Evolutionary conservation across 2,329 filamentous ascomycete genomes (phyloP), one percentile per base, ranked within the genome.

Genomic region (Colletotrichum gigasporum): DNA sequence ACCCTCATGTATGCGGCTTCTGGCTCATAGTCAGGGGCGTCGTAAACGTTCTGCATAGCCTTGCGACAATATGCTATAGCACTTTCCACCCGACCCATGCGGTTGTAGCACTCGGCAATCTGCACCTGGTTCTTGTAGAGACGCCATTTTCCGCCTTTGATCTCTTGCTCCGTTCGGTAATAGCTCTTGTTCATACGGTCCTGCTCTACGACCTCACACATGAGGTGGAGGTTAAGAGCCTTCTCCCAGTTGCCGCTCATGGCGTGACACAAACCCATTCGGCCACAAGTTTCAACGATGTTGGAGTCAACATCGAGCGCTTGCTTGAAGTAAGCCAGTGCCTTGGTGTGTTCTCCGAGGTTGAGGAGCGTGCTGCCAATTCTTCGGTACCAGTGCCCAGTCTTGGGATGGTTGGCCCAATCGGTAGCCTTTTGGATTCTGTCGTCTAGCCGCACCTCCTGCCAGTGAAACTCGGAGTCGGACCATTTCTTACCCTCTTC

Each of bases 41-140:
- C 65, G 44, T 71, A 70, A 2, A 68, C 63, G 35, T 73, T 70
- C 6, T 69, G 54, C 16, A 79, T 76, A 8, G 78, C 76, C 39
- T 77, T 77, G 37, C 71, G 70, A 37, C 74, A 81, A 59, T 80
- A 80, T 3, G 67, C 64, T 2, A 80, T 68, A 0, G 78, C 70
- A 12, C 71, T 68, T 5, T 78, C 75, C 1, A 74, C 63, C 3
- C 76, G 70, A 3, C 69, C 72, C 16, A 75, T 71, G 10, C 73
- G 72, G 20, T 74, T 74, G 64, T 76, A 75, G 63, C 77, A 79
- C 14, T 71, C 70, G 1, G 78, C 79, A 9, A 79, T 74, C 18
- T 80, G 69, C 9, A 75, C 71, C 28, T 79, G 76, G 18, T 80
- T 77, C 51, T 78, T 78, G 67, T 81, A 81, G 1, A 81, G 67